Base-by-base conservation (phyloP, 129 eudicot species). In the Flaveria trinervia region DNA sequence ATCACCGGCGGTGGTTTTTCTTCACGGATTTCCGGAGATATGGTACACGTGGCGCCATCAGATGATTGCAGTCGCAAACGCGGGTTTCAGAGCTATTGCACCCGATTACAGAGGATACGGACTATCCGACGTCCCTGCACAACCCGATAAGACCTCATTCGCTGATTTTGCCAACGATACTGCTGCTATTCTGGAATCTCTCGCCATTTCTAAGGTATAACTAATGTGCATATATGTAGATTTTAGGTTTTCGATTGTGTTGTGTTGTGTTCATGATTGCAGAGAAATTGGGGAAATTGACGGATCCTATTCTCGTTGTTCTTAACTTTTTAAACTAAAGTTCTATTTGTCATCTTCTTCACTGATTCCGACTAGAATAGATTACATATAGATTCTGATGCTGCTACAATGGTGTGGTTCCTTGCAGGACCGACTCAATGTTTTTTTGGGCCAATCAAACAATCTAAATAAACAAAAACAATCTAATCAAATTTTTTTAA, bases 31-130 rank as follows among this genome's bases (percentile, higher is more conserved):
- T 51, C 84, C 84, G 9, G 83, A 80, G 70, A 80, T 80, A 65
- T 80, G 75, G 68, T 80, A 80, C 64, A 52, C 83, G 2, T 80
- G 83, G 83, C 79, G 83, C 50, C 75, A 80, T 60, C 83, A 80
- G n/a, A 73, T 73, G 83, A 55, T 80, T 2, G 83, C 79, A 0
- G 39, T 73, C 0, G 83, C 83, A 68, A 73, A 80, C 16, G 83
- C 79, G 0, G 83, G 83, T 28, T 80, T 30, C 50, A 52, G 83
- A 52, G 79, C 79, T 1, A 73, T 80, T 52, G 75, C 79, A 65
- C 83, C 79, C 7, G 83, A 80, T 73, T 80, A 20, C 51, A 73
- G 83, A 80, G 83, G 83, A 1, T 81, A 81, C 50, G 84, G 84
- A 48, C 77, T 81, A 30, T 81, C 84, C 39, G 84, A 81, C 15